These are phyloP conservation scores for Cystobasidiopsis lactophilus DNA, from an alignment of 768 basidiomycete species.

Conservation along the genomic window DNA sequence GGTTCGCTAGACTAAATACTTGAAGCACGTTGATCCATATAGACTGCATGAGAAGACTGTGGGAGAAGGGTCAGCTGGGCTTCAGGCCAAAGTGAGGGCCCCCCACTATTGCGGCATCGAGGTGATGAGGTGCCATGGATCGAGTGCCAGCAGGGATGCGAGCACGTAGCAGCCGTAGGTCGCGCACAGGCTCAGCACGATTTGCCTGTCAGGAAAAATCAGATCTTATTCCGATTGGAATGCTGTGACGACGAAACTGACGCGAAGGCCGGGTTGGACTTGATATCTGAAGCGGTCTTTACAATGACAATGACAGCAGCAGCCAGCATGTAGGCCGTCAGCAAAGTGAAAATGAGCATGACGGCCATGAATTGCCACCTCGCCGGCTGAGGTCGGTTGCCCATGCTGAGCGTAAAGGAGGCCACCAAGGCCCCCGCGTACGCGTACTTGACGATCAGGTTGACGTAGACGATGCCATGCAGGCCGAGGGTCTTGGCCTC, in stretches of 20 bases:
- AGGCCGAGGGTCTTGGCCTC: slow-evolving; percentile 31
- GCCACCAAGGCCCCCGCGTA: slow-evolving; percentile 70
- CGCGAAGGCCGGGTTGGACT: slow-evolving; percentile 40
- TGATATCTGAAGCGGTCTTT: slow-evolving; percentile 41
- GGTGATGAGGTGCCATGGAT: slow-evolving; percentile 44
- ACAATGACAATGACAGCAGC: slow-evolving; percentile 64
- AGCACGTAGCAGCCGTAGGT: slow-evolving; percentile 38
- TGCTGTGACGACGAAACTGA: too few species aligned
- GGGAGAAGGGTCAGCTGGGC: slow-evolving; percentile 53
- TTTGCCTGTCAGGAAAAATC: too few species aligned
- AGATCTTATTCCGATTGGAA: too few species aligned
- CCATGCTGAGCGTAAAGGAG: slow-evolving; percentile 85
- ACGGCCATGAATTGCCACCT: slow-evolving; percentile 63
- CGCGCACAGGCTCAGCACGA: slow-evolving; percentile 49
- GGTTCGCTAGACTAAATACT: slow-evolving; percentile 65
- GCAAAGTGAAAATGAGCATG: slow-evolving; percentile 38
- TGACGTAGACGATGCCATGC: slow-evolving; percentile 14
- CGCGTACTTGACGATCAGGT: slow-evolving; percentile 35
- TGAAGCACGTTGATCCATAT: slow-evolving; percentile 21
- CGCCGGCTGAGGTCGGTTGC: slow-evolving; percentile 48
- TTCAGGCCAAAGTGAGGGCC: slow-evolving; percentile 64
- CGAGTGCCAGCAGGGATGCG: slow-evolving; percentile 59
- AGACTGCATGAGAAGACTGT: slow-evolving; percentile 26
- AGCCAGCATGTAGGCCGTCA: slow-evolving; percentile 65
- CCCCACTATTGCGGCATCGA: slow-evolving; percentile 39